These are phyloP conservation scores for Inga leiocalycina DNA, from an alignment of 306 rosid genomes.

Conservation along the genomic window DNA sequence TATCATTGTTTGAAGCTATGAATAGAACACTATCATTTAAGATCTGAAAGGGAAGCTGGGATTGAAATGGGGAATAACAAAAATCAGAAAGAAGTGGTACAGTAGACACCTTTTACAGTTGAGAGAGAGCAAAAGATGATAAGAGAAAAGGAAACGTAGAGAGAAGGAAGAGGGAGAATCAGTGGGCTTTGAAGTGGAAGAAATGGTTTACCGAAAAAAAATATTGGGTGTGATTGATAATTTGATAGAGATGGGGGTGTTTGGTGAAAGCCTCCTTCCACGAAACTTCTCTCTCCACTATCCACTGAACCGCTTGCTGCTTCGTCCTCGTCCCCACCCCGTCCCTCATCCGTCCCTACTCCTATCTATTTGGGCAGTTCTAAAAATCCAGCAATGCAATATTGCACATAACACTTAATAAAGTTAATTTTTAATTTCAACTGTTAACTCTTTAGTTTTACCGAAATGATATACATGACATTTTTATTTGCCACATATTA, in stretches of 20 bases:
- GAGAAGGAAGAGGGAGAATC: not conserved
- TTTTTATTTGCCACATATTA: too few species aligned
- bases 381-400: too few species aligned
- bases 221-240: not conserved
- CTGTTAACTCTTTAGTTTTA: too few species aligned
- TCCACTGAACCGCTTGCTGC: not conserved
- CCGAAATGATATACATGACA: too few species aligned
- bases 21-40: not conserved
- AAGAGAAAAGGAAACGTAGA: not conserved
- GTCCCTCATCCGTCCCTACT: too few species aligned
- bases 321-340: not conserved
- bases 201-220: not conserved
- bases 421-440: too few species aligned
- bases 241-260: not conserved
- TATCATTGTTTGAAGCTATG: not conserved
- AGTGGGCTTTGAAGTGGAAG: conserved; percentile 6
- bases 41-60: not conserved
- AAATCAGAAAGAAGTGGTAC: not conserved
- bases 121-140: not conserved
- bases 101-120: not conserved
- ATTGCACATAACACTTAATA: too few species aligned
- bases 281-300: not conserved
- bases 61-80: not conserved
- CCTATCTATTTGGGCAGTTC: too few species aligned
- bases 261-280: not conserved